Evolutionary conservation across 208 protist species (phyloP), one percentile per base, ranked within the genome.

Genomic region (Leishmania guyanensis): DNA sequence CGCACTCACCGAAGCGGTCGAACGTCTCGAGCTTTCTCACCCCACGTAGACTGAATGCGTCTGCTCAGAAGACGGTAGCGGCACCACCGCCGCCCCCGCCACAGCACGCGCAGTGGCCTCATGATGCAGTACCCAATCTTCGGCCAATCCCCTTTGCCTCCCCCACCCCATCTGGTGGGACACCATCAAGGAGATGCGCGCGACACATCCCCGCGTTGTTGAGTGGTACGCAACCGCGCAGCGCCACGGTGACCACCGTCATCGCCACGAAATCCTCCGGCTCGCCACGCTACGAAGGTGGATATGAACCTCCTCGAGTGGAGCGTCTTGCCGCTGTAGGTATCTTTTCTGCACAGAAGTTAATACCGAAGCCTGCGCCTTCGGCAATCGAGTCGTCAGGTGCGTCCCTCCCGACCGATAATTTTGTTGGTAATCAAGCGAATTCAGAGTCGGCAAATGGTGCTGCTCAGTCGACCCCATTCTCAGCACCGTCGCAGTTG

Each of bases 11-110:
- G 33, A 80, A 72, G 54, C 75, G 20, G 33, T 33, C 46, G n/a
- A 60, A 72, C n/a, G 71, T 77, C 20, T 65, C 70, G 17, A 76
- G 26, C 60, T 74, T 80, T 20, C 46, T 36, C 33, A 71, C 51
- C 0, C 53, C 66, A 20, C 80, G 46, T 54, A 62, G 50, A 64
- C 20, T 17, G 39, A 78, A 71, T 33, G 36, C 62, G 62, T 58
- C 60, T 17, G 16, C 76, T 22, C 8, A 6, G 22, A 51, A 60
- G 43, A 29, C 70, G 50, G 43, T 62, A 17, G 74, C 69, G 29
- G 48, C 80, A 26, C 22, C 51, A 46, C 12, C 48, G 51, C 29
- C 72, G 51, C 29, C 51, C 2, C 51, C 72, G 0, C 72, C 14
- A 62, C 72, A 62, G 51, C 72, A 14, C 43, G 43, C 43, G 72